Conservation (phyloP, 805 yeast species). For the Wickerhamomyces xylosicus region DNA sequence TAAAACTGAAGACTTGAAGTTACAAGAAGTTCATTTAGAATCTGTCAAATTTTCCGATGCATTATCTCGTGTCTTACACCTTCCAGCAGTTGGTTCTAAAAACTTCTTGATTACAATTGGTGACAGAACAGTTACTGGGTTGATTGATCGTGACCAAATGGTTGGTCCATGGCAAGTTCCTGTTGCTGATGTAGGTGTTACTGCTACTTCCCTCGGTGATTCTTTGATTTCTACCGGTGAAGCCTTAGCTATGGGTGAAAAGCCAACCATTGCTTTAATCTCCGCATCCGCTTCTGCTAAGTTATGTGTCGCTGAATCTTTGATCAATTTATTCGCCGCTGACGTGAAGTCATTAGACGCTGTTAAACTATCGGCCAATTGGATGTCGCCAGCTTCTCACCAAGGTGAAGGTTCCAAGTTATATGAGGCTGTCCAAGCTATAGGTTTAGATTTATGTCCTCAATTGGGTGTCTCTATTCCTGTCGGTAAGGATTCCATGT, state of each 20-base stretch:
- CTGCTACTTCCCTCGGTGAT: conserved; percentile 81
- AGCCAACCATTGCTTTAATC: conserved; percentile 82
- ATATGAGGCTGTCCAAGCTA: conserved; percentile 95
- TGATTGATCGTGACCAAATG: conserved; percentile 95
- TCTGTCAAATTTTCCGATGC: conserved; percentile 48
- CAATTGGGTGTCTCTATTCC: conserved; percentile 87
- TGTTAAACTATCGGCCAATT: conserved; percentile 88
- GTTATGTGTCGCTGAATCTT: conserved; percentile 91
- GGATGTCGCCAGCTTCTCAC: conserved; percentile 98
- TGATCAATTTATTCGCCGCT: conserved; percentile 82
- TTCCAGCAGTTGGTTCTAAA: conserved; percentile 94
- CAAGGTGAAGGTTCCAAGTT: conserved; percentile 91
- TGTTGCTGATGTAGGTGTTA: conserved; percentile 96
- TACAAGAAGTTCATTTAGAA: conserved; percentile 28
- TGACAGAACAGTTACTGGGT: conserved; percentile 95
- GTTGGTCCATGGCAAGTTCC: conserved; percentile 99
- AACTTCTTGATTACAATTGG: conserved; percentile 95
- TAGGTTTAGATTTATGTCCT: conserved; percentile 91
- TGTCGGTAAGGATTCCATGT: conserved; percentile 98
- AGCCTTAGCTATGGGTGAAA: conserved; percentile 96
- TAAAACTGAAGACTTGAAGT: conserved; percentile 44
- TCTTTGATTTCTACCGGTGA: conserved; percentile 75
- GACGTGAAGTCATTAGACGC: conserved; percentile 66
- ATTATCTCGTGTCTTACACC: conserved; percentile 66
- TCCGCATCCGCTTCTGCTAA: conserved; percentile 88